A percentile compares a stretch with the other conserved stretches of the same genome.
These are phyloP conservation scores for Cucurbita ficifolia DNA, from an alignment of 306 rosid genomes.

Conservation along the genomic window DNA sequence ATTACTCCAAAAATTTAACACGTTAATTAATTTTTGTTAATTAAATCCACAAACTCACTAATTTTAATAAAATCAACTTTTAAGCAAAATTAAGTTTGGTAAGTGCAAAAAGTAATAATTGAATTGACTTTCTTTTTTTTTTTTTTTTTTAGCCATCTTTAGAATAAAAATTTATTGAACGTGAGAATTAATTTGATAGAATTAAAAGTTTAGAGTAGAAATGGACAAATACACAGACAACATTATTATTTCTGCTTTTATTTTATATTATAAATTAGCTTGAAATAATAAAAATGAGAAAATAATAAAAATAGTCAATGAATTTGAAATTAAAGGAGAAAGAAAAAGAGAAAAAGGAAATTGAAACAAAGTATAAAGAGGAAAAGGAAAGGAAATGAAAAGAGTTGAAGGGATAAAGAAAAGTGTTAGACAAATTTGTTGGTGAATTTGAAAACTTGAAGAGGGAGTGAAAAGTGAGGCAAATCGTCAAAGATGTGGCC, in stretches of 20 bases:
- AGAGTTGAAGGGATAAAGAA: background rate
- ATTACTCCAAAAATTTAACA: too few species aligned
- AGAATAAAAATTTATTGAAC: too few species aligned
- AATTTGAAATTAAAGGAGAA: background rate
- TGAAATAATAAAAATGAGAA: background rate
- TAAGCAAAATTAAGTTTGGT: too few species aligned
- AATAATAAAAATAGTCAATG: background rate
- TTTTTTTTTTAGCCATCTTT: too few species aligned
- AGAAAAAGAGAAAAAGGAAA: background rate
- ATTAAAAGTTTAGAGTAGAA: too few species aligned
- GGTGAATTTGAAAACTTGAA: background rate
- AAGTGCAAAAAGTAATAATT: too few species aligned
- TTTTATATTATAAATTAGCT: too few species aligned
- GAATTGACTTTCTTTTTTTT: too few species aligned
- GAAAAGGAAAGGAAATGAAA: background rate
- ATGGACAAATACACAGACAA: rapidly evolving
- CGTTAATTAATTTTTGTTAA: too few species aligned
- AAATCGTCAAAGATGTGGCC: background rate
- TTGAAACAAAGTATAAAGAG: background rate
- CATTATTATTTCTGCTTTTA: too few species aligned
- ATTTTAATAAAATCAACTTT: too few species aligned
- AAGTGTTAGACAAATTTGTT: background rate
- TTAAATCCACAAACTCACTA: too few species aligned
- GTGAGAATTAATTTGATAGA: background rate
- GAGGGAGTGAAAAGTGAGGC: background rate